A percentile compares a stretch with the other conserved stretches of the same genome.
phyloP scores from a whole-genome alignment of 306 rosid genomes.

The Quercus parvula region DNA sequence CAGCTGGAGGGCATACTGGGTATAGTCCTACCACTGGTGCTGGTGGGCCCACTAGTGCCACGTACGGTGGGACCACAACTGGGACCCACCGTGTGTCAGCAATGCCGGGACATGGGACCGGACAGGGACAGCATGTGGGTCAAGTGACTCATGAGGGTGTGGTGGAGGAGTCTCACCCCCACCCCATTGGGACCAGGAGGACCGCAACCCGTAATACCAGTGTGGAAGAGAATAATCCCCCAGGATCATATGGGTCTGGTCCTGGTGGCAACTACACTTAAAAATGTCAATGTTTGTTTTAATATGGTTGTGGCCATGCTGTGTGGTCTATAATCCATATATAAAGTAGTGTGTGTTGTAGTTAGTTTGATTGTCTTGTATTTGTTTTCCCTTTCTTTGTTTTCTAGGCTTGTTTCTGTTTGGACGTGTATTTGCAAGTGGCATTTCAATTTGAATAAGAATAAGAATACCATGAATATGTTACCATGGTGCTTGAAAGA shows the following conservation, averaged over 20 bases:
- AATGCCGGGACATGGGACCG: conserved; percentile 31
- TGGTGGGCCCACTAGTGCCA: conserved; percentile 5
- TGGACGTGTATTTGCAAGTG: not conserved
- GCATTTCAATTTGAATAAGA: not conserved
- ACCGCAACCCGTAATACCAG: conserved; percentile 21
- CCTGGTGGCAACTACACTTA: conserved; percentile 36
- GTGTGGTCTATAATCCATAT: not conserved
- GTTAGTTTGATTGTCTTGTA: not conserved
- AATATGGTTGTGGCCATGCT: not conserved
- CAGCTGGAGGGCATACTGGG: not conserved
- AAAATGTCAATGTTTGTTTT: not conserved
- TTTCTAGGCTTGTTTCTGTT: not conserved
- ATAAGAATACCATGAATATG: not conserved
- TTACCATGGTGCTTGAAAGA: not conserved
- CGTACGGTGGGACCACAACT: conserved; percentile 26
- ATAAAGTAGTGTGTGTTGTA: not conserved
- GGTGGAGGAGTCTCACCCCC: conserved; percentile 6
- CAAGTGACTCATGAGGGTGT: conserved; percentile 27
- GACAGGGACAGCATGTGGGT: conserved; percentile 27
- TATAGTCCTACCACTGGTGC: not conserved
- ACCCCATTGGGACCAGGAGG: conserved; percentile 26
- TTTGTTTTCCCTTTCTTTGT: not conserved
- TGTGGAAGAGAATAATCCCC: conserved; percentile 12
- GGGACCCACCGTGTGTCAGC: conserved; percentile 43
- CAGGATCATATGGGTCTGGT: conserved; percentile 1